These are phyloP conservation scores for Picochlorum sp. DNA, from an alignment of 139 green algal genomes.

Conservation along the genomic window DNA sequence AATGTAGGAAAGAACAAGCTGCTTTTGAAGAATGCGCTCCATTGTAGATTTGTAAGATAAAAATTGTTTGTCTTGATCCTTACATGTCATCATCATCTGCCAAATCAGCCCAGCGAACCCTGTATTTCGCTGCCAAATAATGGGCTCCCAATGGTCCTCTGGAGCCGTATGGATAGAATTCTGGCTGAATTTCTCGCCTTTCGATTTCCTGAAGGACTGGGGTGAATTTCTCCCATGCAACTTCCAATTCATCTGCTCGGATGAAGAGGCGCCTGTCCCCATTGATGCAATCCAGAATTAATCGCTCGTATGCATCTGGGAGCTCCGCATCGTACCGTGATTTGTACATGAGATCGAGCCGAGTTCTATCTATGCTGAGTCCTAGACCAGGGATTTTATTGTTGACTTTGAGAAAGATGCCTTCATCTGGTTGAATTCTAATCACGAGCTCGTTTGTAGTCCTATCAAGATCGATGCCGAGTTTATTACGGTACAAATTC, in stretches of 20 bases:
- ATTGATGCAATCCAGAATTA: slow-evolving; percentile 97
- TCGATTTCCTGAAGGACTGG: slow-evolving; percentile 78
- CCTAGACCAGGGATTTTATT: slow-evolving; percentile 99
- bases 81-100: slow-evolving; percentile 16
- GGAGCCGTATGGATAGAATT: slow-evolving; percentile 97
- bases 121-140: slow-evolving; percentile 95
- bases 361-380: slow-evolving; percentile 77
- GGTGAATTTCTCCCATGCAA: slow-evolving; percentile 93
- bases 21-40: slow-evolving; percentile 28
- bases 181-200: slow-evolving; percentile 56
- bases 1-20: slow-evolving; percentile 50
- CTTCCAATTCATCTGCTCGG: slow-evolving; percentile 90
- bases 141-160: slow-evolving; percentile 90
- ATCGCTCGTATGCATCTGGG: slow-evolving; percentile 92
- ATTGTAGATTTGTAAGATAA: neutral
- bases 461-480: slow-evolving; percentile 68
- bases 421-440: slow-evolving; percentile 95
- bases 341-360: slow-evolving; percentile 91
- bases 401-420: slow-evolving; percentile 99
- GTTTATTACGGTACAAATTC: slow-evolving; percentile 74
- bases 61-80: neutral
- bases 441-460: slow-evolving; percentile 97
- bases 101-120: slow-evolving; percentile 89
- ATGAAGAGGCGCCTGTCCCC: slow-evolving; percentile 85
- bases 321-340: slow-evolving; percentile 30